A percentile compares a stretch with the other conserved stretches of the same genome.
phyloP scores from a whole-genome alignment of 192 early-diverging fungal species.

The Globomyces pollinis-pini region DNA sequence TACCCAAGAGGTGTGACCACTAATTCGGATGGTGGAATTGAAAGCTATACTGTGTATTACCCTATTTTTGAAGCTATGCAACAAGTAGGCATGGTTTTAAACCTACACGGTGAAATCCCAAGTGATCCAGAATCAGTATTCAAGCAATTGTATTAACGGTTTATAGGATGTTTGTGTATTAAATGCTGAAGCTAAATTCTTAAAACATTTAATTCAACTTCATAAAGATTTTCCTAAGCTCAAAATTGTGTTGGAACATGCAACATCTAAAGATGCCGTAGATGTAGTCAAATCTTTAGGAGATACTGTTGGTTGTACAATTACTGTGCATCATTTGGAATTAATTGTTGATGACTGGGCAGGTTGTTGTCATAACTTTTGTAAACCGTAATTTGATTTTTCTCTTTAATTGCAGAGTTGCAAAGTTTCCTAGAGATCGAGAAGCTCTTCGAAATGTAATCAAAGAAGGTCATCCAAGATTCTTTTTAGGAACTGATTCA shows the following conservation, averaged over 20 bases:
- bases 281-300: constrained; percentile 86
- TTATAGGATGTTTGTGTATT: constrained; percentile 85
- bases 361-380: constrained; percentile 91
- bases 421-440: constrained; percentile 89
- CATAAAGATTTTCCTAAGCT: constrained; percentile 87
- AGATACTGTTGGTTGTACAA: constrained; percentile 85
- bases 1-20: constrained; percentile 77
- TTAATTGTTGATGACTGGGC: constrained; percentile 97
- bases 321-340: constrained; percentile 91
- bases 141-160: background rate
- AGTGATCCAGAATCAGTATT: constrained; percentile 45
- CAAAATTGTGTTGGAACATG: constrained; percentile 94
- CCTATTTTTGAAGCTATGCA: constrained; percentile 93
- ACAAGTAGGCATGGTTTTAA: constrained; percentile 84
- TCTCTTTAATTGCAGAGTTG: too few species aligned
- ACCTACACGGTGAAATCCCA: constrained; percentile 93
- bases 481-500: constrained; percentile 96
- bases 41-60: constrained; percentile 82
- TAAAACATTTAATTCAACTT: constrained; percentile 75
- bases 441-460: constrained; percentile 77
- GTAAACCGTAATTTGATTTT: too few species aligned
- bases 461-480: constrained; percentile 74
- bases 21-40: constrained; percentile 92
- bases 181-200: constrained; percentile 92
- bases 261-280: constrained; percentile 88